These are phyloP conservation scores for Babesia gibsoni DNA, from an alignment of 169 alveolate genomes.

Conservation along the genomic window DNA sequence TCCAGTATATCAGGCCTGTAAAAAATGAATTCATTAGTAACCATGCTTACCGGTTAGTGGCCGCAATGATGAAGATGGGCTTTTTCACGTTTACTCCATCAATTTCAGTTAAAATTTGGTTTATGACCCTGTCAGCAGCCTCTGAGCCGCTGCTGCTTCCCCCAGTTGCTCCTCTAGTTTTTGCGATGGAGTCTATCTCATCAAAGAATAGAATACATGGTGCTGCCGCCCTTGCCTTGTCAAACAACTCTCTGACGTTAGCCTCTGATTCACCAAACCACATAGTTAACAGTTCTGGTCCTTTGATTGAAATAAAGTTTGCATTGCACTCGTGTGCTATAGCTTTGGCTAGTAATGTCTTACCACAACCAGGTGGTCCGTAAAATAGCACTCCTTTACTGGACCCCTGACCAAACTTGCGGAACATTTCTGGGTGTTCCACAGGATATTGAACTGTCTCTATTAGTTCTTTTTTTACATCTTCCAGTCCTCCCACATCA, in stretches of 20 bases:
- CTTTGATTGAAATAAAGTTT: conserved; percentile 84
- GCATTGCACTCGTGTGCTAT: conserved; percentile 88
- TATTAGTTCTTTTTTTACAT: conserved; percentile 81
- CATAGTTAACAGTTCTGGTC: conserved; percentile 78
- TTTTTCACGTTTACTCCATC: conserved; percentile 91
- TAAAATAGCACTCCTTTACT: conserved; percentile 85
- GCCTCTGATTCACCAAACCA: conserved; percentile 83
- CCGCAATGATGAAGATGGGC: conserved; percentile 91
- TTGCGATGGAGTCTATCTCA: conserved; percentile 98
- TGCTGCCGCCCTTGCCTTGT: conserved; percentile 84
- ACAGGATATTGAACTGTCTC: conserved; percentile 81
- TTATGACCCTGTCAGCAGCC: conserved; percentile 92
- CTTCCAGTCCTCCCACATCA: conserved; percentile 89
- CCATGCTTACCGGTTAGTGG: conserved; percentile 78
- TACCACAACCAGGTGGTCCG: conserved; percentile 96
- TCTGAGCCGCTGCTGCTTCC: conserved; percentile 84
- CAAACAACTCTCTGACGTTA: conserved; percentile 76
- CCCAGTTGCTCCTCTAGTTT: conserved; percentile 81
- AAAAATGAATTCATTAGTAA: background rate
- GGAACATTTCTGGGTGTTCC: conserved; percentile 76
- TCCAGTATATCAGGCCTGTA: conserved; percentile 91
- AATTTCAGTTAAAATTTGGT: conserved; percentile 92
- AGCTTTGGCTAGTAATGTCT: conserved; percentile 89
- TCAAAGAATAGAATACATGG: conserved; percentile 93
- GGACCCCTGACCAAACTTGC: conserved; percentile 75